Evolutionary conservation across 2,329 filamentous ascomycete genomes (phyloP).

Genomic region (Aspergillus amoenus): DNA sequence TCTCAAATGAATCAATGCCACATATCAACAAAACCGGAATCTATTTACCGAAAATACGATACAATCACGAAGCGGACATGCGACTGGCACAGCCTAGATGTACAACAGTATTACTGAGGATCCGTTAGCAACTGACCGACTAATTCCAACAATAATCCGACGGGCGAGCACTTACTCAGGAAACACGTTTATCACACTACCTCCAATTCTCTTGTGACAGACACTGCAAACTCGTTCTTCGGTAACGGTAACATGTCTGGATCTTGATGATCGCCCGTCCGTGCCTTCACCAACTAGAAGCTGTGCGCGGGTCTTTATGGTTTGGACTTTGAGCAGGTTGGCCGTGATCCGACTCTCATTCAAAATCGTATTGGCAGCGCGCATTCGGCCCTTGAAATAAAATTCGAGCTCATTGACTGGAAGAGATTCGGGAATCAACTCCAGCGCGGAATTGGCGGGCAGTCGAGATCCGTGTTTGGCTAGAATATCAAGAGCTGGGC

Average conservation of each 20-base stretch:
- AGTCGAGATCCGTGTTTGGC: conserved; percentile 89
- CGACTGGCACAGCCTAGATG: conserved; percentile 74
- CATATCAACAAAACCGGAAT: conserved; percentile 17
- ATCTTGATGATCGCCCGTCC: conserved; percentile 54
- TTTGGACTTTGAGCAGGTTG: conserved; percentile 73
- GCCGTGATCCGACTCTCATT: conserved; percentile 78
- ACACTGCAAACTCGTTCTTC: conserved; percentile 90
- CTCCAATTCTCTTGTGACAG: conserved; percentile 88
- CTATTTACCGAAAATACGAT: conserved; percentile 20
- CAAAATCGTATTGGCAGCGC: conserved; percentile 76
- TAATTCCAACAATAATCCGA: neutral
- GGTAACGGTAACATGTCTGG: conserved; percentile 72
- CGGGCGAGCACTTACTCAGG: conserved; percentile 63
- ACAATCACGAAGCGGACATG: conserved; percentile 27
- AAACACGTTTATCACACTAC: conserved; percentile 85
- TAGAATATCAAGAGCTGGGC: conserved; percentile 81
- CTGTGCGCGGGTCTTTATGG: conserved; percentile 71
- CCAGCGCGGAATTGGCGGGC: conserved; percentile 80
- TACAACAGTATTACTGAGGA: conserved; percentile 59
- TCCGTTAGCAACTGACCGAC: conserved; percentile 18
- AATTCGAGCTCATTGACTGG: conserved; percentile 77
- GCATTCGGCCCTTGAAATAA: conserved; percentile 90
- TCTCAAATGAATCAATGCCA: conserved; percentile 11
- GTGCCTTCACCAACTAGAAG: conserved; percentile 70
- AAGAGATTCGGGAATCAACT: conserved; percentile 78